These are phyloP conservation scores for Rosa multiflora DNA, from an alignment of 306 rosid genomes.

Conservation along the genomic window DNA sequence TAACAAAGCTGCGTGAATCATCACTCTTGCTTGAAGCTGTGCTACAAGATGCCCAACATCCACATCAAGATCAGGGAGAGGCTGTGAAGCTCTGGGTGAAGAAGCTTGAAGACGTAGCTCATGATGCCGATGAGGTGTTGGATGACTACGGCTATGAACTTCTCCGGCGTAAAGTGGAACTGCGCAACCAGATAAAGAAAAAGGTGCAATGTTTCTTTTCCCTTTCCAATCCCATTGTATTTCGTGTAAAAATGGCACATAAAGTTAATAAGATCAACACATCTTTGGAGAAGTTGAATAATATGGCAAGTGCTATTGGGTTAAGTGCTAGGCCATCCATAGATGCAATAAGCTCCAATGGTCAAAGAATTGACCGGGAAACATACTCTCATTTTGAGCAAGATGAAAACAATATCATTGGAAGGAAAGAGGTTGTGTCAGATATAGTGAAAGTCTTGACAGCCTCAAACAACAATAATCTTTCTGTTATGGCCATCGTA, in stretches of 20 bases:
- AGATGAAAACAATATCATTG: too few relatives aligned
- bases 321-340: too few relatives aligned
- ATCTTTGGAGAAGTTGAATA: neutral
- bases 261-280: neutral
- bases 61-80: neutral
- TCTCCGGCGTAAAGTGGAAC: neutral
- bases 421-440: neutral
- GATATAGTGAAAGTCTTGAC: neutral
- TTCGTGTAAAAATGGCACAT: too few relatives aligned
- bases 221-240: neutral
- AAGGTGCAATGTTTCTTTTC: neutral
- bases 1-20: neutral
- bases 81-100: neutral
- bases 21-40: neutral
- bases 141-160: neutral
- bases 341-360: neutral
- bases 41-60: neutral
- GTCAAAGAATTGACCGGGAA: too few relatives aligned
- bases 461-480: neutral
- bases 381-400: too few relatives aligned
- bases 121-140: neutral
- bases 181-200: too few relatives aligned
- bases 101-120: neutral
- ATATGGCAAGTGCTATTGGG: neutral
- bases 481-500: neutral